These are phyloP conservation scores for Nicotiana benthamiana DNA, from an alignment of 257 asterid genomes.

Conservation along the genomic window DNA sequence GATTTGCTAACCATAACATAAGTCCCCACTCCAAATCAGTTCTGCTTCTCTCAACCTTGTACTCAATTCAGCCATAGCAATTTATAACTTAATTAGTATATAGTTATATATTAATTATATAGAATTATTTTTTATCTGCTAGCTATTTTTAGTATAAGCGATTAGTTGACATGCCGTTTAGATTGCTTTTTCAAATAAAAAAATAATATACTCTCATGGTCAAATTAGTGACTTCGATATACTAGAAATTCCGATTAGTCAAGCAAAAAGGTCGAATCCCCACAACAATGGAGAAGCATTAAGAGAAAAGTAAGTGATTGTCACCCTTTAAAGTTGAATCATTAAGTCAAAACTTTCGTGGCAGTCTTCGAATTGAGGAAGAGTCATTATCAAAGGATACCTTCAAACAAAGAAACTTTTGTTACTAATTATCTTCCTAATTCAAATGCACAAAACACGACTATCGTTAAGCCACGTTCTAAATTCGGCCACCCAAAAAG, in stretches of 20 bases:
- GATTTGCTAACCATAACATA: no score
- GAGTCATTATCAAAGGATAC: conserved; percentile 17
- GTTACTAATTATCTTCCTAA: conserved; percentile 16
- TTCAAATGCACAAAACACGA: conserved; percentile 23
- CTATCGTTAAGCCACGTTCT: conserved; percentile 29
- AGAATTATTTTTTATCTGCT: no score
- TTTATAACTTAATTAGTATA: no score
- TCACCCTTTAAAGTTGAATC: not conserved
- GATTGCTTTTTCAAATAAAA: no score
- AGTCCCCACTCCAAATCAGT: no score
- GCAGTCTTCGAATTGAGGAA: conserved; percentile 11
- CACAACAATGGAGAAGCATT: not conserved
- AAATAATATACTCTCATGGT: no score
- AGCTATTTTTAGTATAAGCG: no score
- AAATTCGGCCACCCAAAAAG: not conserved
- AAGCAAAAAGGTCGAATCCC: not conserved
- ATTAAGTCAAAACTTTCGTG: not conserved
- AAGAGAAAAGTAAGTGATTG: not conserved
- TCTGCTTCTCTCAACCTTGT: no score
- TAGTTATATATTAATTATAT: no score
- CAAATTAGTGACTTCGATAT: no score
- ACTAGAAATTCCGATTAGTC: not conserved
- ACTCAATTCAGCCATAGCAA: no score
- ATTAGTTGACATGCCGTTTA: no score
- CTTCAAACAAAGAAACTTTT: conserved; percentile 5